These are phyloP conservation scores for Backusella mclennaniae DNA, from an alignment of 192 early-diverging fungal genomes.

Conservation along the genomic window DNA sequence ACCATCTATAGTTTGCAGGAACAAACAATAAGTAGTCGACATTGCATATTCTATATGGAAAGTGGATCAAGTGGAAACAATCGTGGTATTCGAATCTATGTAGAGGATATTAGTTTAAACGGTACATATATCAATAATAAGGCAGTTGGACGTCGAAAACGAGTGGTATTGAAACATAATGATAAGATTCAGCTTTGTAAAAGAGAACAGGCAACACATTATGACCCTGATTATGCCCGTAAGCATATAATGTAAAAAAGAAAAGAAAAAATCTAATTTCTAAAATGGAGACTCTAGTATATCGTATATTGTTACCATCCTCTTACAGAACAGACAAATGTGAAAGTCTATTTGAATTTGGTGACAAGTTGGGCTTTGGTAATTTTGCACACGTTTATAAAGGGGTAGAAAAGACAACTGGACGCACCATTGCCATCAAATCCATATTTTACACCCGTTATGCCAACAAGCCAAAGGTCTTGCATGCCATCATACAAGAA, in stretches of 20 bases:
- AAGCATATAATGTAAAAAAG: neutral
- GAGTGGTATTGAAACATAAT: neutral
- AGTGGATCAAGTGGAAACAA: neutral
- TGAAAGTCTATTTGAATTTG: neutral
- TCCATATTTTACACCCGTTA: neutral
- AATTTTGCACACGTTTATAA: constrained; percentile 6
- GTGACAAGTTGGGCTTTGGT: neutral
- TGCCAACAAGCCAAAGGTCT: neutral
- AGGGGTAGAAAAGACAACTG: neutral
- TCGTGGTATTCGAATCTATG: constrained; percentile 12
- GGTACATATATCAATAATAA: constrained; percentile 13
- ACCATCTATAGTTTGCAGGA: neutral
- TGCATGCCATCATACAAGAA: constrained; percentile 5
- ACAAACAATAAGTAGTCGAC: constrained; percentile 4
- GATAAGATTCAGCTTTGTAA: neutral
- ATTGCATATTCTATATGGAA: constrained; percentile 20
- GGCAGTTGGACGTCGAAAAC: neutral
- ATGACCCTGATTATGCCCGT: neutral
- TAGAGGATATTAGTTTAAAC: constrained; percentile 14
- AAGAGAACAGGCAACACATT: neutral
- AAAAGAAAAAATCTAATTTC: too few relatives aligned
- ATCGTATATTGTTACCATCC: constrained; percentile 1
- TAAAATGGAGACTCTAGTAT: neutral
- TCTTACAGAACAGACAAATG: neutral
- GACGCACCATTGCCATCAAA: neutral